Percentiles rank a stretch among this genome's conserved stretches.
These are phyloP conservation scores for Salvia sclarea DNA, from an alignment of 305 asterid genomes.

Conservation along the genomic window DNA sequence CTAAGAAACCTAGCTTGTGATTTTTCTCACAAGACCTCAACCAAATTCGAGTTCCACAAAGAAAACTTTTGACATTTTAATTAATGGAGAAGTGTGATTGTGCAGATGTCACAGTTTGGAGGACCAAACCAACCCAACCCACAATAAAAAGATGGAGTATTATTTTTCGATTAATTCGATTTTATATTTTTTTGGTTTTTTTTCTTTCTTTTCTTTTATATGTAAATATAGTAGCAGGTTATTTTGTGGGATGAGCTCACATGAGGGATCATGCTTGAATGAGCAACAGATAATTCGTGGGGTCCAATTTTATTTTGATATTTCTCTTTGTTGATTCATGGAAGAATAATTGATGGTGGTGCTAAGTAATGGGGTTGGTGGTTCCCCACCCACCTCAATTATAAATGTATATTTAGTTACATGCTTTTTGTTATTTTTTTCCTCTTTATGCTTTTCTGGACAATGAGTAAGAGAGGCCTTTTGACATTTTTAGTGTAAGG, in stretches of 20 bases:
- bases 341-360: constrained; percentile 28
- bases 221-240: constrained; percentile 25
- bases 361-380: constrained; percentile 29
- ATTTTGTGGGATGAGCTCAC: too few species aligned
- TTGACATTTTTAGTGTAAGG: constrained; percentile 9
- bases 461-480: neutral
- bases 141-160: constrained; percentile 25
- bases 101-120: constrained; percentile 23
- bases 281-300: constrained; percentile 30
- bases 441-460: neutral
- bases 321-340: constrained; percentile 5
- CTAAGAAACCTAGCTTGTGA: constrained; percentile 60
- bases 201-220: neutral
- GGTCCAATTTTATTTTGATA: constrained; percentile 24
- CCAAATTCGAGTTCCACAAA: constrained; percentile 83
- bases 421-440: constrained; percentile 10
- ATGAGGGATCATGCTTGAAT: constrained; percentile 30
- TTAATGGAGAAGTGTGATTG: neutral
- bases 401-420: constrained; percentile 17
- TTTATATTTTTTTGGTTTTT: neutral
- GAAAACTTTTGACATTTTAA: constrained; percentile 59
- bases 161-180: neutral
- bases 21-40: constrained; percentile 66
- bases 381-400: constrained; percentile 30
- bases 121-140: constrained; percentile 33